phyloP scores from a whole-genome alignment of 208 protist species.

The Herpetomonas tarakana region DNA sequence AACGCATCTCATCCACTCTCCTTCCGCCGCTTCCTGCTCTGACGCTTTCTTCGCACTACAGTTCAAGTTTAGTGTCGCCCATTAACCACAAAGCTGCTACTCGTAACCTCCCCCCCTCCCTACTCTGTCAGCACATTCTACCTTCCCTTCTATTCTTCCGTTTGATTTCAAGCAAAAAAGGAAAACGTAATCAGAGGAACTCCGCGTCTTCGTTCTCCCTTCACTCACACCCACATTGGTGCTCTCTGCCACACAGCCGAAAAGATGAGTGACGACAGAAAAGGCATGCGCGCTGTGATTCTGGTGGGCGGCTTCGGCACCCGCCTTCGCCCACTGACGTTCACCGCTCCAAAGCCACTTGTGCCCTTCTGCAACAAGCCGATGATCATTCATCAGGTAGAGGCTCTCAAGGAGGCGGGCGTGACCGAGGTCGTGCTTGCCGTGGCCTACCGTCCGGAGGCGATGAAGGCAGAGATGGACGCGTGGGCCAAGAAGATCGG shows the following conservation, averaged over 20 bases:
- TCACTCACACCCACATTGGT: not conserved
- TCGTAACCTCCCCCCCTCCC: too few species aligned
- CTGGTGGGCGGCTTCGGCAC: constrained; percentile 96
- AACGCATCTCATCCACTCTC: too few species aligned
- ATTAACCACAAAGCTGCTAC: too few species aligned
- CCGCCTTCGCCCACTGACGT: constrained; percentile 96
- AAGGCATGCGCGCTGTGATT: constrained; percentile 96
- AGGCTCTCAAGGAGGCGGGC: constrained; percentile 92
- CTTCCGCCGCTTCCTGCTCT: too few species aligned
- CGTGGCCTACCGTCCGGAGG: constrained; percentile 95
- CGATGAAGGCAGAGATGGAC: constrained; percentile 92
- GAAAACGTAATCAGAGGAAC: too few species aligned
- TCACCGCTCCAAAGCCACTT: constrained; percentile 96
- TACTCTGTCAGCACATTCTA: too few species aligned
- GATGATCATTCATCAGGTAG: constrained; percentile 97
- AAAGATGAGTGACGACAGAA: constrained; percentile 10
- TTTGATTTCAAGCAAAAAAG: too few species aligned
- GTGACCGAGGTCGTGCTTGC: constrained; percentile 96
- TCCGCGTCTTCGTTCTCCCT: not conserved
- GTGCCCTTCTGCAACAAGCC: constrained; percentile 98
- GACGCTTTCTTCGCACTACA: too few species aligned
- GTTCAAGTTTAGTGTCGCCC: too few species aligned
- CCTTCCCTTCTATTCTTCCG: too few species aligned
- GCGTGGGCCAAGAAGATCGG: constrained; percentile 85
- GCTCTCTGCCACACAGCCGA: too few species aligned